Percentiles rank a stretch among this genome's conserved stretches.
Evolutionary conservation across 169 alveolate species (phyloP).

Genomic region (Eimeria necatrix): DNA sequence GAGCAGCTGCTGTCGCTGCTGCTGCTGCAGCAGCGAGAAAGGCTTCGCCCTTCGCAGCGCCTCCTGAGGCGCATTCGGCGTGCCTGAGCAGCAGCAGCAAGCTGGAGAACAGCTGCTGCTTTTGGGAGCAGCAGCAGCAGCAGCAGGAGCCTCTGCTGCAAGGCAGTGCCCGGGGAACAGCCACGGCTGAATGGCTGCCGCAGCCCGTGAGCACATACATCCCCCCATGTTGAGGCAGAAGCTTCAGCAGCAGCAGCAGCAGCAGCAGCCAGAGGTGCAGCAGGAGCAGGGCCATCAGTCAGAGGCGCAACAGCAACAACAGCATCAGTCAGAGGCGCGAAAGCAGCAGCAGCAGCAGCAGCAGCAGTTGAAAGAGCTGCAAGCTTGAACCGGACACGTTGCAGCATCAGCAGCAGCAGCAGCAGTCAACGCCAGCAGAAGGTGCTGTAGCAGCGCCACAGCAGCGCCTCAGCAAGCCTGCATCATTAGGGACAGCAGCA

Average conservation of each 20-base stretch:
- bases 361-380: neutral
- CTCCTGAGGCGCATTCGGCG: slow-evolving; percentile 9
- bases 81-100: neutral
- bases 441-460: neutral
- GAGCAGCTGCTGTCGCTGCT: slow-evolving; percentile 42
- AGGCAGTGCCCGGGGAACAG: too few relatives aligned
- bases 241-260: slow-evolving; percentile 29
- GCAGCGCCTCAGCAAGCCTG: neutral
- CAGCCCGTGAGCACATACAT: too few relatives aligned
- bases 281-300: neutral
- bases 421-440: slow-evolving; percentile 32
- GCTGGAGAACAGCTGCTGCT: neutral
- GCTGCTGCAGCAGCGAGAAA: slow-evolving; percentile 57
- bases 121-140: neutral
- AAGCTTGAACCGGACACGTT: neutral
- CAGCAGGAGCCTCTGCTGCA: neutral
- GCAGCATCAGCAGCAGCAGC: slow-evolving; percentile 57
- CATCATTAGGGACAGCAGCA: slow-evolving; percentile 6
- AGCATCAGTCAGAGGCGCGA: neutral
- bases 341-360: neutral
- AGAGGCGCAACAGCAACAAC: neutral
- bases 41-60: neutral
- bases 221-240: too few relatives aligned
- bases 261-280: neutral
- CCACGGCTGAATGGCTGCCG: too few relatives aligned